Evolutionary conservation across 441 rosid genomes (phyloP).

Genomic region (Arabidopsis lyrata): DNA sequence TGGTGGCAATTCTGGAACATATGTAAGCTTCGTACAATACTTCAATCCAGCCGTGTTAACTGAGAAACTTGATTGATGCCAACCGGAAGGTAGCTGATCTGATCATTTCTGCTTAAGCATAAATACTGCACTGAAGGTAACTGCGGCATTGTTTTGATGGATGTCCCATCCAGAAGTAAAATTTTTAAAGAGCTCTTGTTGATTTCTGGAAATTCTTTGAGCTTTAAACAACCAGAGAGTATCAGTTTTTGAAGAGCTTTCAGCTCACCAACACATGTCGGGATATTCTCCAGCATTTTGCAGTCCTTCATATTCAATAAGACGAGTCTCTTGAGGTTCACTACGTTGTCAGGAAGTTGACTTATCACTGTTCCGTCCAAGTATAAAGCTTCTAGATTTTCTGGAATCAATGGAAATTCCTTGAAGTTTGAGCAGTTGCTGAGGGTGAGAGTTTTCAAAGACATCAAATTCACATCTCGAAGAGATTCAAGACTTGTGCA

Average conservation of each 20-base stretch:
- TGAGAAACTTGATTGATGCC: not conserved
- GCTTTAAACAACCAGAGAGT: slow-evolving; percentile 42
- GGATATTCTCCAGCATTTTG: slow-evolving; percentile 27
- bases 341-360: slow-evolving; percentile 16
- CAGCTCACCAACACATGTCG: slow-evolving; percentile 1
- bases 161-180: slow-evolving; percentile 27
- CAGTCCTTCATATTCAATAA: slow-evolving; percentile 42
- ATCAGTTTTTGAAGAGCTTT: slow-evolving; percentile 23
- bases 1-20: not conserved
- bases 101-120: slow-evolving; percentile 15
- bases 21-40: not conserved
- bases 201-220: slow-evolving; percentile 14
- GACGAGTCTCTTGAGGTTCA: slow-evolving; percentile 35
- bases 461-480: not conserved
- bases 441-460: slow-evolving; percentile 14
- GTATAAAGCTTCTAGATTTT: not conserved
- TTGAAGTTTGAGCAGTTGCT: slow-evolving; percentile 2
- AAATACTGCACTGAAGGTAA: slow-evolving; percentile 8
- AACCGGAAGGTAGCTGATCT: not conserved
- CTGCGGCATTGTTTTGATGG: slow-evolving; percentile 24
- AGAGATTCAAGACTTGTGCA: slow-evolving; percentile 8
- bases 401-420: not conserved
- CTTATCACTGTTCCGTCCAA: slow-evolving; percentile 20
- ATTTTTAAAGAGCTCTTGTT: not conserved
- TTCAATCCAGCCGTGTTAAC: not conserved